A percentile compares a stretch with the other conserved stretches of the same genome.
These are phyloP conservation scores for Rhodosorus marinus DNA, from an alignment of 23 red algal genomes.

Conservation along the genomic window DNA sequence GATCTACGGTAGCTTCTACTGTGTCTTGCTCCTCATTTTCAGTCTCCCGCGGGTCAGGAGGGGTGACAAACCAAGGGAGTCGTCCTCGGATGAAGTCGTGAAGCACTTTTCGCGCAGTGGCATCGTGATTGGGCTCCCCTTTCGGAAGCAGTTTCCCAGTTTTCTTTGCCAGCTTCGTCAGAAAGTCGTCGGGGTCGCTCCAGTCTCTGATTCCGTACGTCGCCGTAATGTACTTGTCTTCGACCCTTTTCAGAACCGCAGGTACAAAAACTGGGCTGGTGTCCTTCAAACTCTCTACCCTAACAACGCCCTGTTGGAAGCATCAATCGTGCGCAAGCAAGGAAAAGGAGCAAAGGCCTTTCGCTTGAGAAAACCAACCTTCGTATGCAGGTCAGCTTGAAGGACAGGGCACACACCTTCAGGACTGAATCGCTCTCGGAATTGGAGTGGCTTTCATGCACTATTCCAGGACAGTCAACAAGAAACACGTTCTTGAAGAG, in stretches of 20 bases:
- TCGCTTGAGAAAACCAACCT: background rate
- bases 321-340: too few relatives aligned
- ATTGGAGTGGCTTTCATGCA: conserved; percentile 53
- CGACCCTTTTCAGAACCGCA: conserved; percentile 33
- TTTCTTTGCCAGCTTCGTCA: conserved; percentile 41
- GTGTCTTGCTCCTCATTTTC: conserved; percentile 1
- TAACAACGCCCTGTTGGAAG: conserved; percentile 73
- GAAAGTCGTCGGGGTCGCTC: conserved; percentile 51
- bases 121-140: conserved; percentile 70
- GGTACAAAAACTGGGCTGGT: conserved; percentile 53
- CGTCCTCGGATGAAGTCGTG: conserved; percentile 72
- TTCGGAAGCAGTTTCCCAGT: conserved; percentile 53
- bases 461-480: conserved; percentile 92
- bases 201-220: conserved; percentile 45
- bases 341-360: too few relatives aligned
- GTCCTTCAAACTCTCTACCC: conserved; percentile 61
- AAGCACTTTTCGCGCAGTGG: conserved; percentile 50
- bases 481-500: conserved; percentile 77
- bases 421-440: conserved; percentile 59
- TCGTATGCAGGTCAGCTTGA: background rate
- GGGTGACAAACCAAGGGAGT: conserved; percentile 80
- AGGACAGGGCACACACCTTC: too few relatives aligned
- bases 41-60: conserved; percentile 9
- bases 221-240: conserved; percentile 21
- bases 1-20: too few relatives aligned